phyloP scores from a whole-genome alignment of 108 stramenopile species.

The Skeletonema marinoi region DNA sequence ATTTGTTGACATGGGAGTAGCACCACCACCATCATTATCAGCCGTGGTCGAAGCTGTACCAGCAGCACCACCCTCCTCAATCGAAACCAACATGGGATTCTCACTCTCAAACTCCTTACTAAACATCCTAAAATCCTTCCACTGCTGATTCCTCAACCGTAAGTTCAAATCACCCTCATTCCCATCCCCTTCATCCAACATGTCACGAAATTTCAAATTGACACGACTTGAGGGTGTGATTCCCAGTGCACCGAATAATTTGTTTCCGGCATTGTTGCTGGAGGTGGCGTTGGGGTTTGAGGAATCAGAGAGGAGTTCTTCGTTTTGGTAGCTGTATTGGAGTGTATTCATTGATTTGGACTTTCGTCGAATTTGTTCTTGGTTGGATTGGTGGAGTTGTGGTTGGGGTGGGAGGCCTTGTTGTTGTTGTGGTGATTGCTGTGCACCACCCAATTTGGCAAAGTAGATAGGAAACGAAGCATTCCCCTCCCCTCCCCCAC shows the following conservation, averaged over 20 bases:
- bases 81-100: not conserved
- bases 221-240: too few relatives aligned
- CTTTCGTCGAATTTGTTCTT: not conserved
- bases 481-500: not conserved
- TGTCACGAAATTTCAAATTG: constrained; percentile 35
- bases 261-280: not conserved
- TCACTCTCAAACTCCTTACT: constrained; percentile 1
- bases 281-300: not conserved
- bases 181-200: constrained; percentile 44
- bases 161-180: constrained; percentile 33
- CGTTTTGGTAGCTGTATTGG: constrained; percentile 25
- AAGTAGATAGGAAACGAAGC: not conserved
- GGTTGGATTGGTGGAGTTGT: not conserved
- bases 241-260: not conserved
- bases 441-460: not conserved
- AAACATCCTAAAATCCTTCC: constrained; percentile 33
- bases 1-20: not conserved
- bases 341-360: constrained; percentile 33
- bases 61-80: not conserved
- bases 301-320: not conserved
- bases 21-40: not conserved
- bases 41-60: not conserved
- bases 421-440: not conserved
- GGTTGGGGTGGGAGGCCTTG: not conserved
- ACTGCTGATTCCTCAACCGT: constrained; percentile 31